Evolutionary conservation across 1,284 basidiomycete genomes (phyloP), one percentile per base, ranked within the genome.

Genomic region (Gomphus bonarii): DNA sequence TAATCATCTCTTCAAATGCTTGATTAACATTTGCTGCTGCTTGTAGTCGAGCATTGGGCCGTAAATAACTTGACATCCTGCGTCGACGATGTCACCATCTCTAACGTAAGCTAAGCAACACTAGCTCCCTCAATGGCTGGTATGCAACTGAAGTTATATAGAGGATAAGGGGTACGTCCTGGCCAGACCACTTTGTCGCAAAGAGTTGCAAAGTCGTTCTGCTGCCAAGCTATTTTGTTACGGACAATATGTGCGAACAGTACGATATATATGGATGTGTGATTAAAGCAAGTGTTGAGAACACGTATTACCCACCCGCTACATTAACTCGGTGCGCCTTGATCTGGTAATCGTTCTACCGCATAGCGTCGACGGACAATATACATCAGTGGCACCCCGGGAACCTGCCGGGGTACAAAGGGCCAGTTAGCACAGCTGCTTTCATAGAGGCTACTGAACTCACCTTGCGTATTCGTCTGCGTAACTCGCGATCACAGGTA

Each of bases 311-410:
- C 46, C 46, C 3, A 16, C 16, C 25, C 14, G 46, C 49, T 25
- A 44, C 6, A 30, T 60, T 53, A 63, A 49, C 58, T 60, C 9
- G 88, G 87, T n/a, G 87, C 86, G 47, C 89, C 91, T 70, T 90
- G 88, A 73, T 97, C 94, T 50, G 94, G 94, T 57, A 97, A 72
- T 55, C 94, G 76, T 71, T 97, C 94, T 60, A 97, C 94, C 53
- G 92, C 91, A 66, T 97, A 97, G 67, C 85, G 77, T 66, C 89
- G 78, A 68, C 84, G 83, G 62, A 92, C 91, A 66, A 97, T 95
- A 68, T 95, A 97, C 94, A 97, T 95, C 61, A 97, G 75, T 52
- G 94, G 94, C 40, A 97, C 89, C 59, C 94, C 94, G 33, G 95
- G 95, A 31, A 97, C 80, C 48, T 58, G 48, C 12, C 22, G 31